Evolutionary conservation across 2,329 filamentous ascomycete species (phyloP).

Genomic region (Colletotrichum sp.): DNA sequence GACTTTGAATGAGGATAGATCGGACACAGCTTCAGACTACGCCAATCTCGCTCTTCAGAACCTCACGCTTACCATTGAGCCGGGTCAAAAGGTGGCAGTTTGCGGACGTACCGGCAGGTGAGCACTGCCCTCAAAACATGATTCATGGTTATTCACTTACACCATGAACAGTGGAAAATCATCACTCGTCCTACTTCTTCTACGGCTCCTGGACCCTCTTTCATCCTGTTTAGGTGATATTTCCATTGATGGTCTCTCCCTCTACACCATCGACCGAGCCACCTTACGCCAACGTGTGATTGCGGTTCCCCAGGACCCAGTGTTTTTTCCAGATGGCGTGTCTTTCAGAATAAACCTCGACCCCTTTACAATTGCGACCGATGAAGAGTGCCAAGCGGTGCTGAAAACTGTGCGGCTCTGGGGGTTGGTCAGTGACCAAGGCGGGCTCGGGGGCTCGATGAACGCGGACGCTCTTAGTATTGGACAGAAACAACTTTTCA

Average conservation of each 20-base stretch:
- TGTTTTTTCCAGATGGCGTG: slow-evolving; percentile 48
- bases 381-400: slow-evolving; percentile 33
- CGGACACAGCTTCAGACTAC: slow-evolving; percentile 9
- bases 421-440: background rate
- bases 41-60: background rate
- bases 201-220: slow-evolving; percentile 47
- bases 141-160: background rate
- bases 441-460: background rate
- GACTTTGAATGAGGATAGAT: background rate
- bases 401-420: slow-evolving; percentile 24
- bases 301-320: slow-evolving; percentile 57
- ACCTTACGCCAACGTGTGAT: slow-evolving; percentile 52
- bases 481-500: slow-evolving; percentile 17
- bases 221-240: background rate
- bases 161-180: slow-evolving; percentile 45
- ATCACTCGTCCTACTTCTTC: slow-evolving; percentile 41
- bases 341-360: slow-evolving; percentile 49
- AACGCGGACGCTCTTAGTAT: background rate
- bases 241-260: slow-evolving; percentile 44
- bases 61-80: slow-evolving; percentile 19
- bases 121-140: background rate
- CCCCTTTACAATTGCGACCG: slow-evolving; percentile 34
- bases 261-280: slow-evolving; percentile 42
- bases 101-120: slow-evolving; percentile 37
- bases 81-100: slow-evolving; percentile 38